Conservation (phyloP, 2,329 filamentous ascomycete species). For the Trichoderma sp. region DNA sequence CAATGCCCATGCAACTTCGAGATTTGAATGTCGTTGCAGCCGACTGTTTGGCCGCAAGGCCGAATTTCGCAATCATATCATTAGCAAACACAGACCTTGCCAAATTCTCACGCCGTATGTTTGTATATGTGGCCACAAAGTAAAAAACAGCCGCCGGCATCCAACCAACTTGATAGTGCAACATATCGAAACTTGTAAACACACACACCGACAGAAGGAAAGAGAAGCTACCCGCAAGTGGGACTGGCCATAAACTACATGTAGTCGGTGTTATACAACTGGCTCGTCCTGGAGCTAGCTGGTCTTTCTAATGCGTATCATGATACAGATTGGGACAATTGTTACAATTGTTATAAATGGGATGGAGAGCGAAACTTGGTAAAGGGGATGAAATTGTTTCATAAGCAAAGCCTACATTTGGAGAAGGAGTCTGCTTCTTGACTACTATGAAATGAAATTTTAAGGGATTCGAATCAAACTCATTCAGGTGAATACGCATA, state of each 20-base stretch:
- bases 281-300: too few species aligned
- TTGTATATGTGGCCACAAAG: not conserved
- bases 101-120: not conserved
- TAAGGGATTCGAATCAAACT: not conserved
- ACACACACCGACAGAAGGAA: not conserved
- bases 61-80: not conserved
- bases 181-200: not conserved
- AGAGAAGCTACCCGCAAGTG: not conserved
- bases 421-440: not conserved
- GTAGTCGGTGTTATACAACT: too few species aligned
- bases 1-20: not conserved
- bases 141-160: not conserved
- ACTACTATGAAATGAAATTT: not conserved
- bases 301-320: not conserved
- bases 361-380: not conserved
- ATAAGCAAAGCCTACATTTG: not conserved
- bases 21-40: not conserved
- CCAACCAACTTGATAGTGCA: not conserved
- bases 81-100: not conserved
- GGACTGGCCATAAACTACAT: too few species aligned
- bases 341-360: not conserved
- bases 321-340: not conserved
- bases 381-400: not conserved
- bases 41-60: not conserved
- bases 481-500: slow-evolving; percentile 1